Base-by-base conservation (phyloP, 2,329 filamentous ascomycete genomes). In the Aspergillus pseudoviridinutans region DNA sequence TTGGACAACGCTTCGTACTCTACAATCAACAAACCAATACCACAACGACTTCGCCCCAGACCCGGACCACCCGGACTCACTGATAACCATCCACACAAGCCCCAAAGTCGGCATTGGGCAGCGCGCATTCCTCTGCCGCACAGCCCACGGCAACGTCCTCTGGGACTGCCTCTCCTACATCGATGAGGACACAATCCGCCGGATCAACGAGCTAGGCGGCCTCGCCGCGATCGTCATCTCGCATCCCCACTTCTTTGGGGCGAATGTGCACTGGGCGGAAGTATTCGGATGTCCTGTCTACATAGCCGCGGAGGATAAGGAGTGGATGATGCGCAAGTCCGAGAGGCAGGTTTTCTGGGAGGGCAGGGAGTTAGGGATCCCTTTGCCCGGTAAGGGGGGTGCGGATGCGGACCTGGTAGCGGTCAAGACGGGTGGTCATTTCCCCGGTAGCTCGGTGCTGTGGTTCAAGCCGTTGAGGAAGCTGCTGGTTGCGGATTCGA, bases 191-290 rank as follows among this genome's bases (percentile, higher is more conserved):
- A 92, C 89, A 0, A 73, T 89, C 0, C 1, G 44, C 0, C 70
- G 73, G 56, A 84, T 93, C 64, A 78, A 82, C 5, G 69, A 68
- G 0, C 77, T 86, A 6, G 90, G 90, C 47, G 89, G 88, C 0
- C 68, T 95, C 12, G 77, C 78, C 35, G 89, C 87, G 0, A 92
- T 94, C 49, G 85, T 86, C 63, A 90, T 92, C 61, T 87, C 83
- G 10, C 89, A 95, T 73, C 91, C 91, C 53, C 91, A 95, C 70
- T 95, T 90, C 74, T 94, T 90, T 74, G 86, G 86, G 14, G 89
- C 89, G 3, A 87, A 91, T 70, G 72, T 89, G 0, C 84, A 88
- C 63, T 95, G 91, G 90, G 87, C 88, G 0, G 69, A 77, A 49
- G 79, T 80, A 0, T 93, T 94, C 64, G 64, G 74, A 4, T 92